Conservation (phyloP, 345 rosid species). For the Triadica sebifera region DNA sequence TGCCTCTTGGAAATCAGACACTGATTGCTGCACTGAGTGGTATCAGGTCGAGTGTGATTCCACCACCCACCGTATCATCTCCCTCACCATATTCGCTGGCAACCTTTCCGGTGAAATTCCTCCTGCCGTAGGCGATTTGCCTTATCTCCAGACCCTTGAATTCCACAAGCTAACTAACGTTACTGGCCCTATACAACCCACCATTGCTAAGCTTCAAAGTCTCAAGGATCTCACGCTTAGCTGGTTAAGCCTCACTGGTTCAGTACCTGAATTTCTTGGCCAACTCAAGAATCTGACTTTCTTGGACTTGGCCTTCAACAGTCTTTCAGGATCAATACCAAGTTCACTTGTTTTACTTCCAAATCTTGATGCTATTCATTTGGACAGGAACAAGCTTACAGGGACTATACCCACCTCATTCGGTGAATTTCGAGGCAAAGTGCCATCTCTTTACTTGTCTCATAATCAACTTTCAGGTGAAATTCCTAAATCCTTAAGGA, state of each 20-base stretch:
- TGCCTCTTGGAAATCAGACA: conserved; percentile 61
- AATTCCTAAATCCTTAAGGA: conserved; percentile 54
- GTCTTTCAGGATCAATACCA: conserved; percentile 57
- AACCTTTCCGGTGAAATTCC: conserved; percentile 61
- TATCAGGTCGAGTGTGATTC: conserved; percentile 58
- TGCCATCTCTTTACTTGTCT: conserved; percentile 46
- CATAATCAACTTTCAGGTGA: conserved; percentile 65
- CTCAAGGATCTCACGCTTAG: conserved; percentile 51
- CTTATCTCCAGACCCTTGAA: conserved; percentile 45
- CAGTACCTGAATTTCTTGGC: conserved; percentile 48
- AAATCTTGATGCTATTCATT: conserved; percentile 45
- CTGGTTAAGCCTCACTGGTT: conserved; percentile 54
- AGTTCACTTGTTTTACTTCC: conserved; percentile 45
- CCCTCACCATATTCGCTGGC: conserved; percentile 54
- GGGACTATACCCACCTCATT: conserved; percentile 65
- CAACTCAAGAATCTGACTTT: conserved; percentile 47
- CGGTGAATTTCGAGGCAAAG: conserved; percentile 35
- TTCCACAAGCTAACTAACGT: conserved; percentile 60
- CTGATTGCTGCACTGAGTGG: conserved; percentile 72
- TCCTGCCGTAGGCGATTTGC: conserved; percentile 56
- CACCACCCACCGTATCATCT: conserved; percentile 56
- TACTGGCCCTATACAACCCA: conserved; percentile 53
- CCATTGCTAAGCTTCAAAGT: conserved; percentile 55
- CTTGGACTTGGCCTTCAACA: conserved; percentile 62
- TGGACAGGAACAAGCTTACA: conserved; percentile 61